Base-by-base conservation (phyloP, 257 asterid genomes). In the Leptodermis oblonga region DNA sequence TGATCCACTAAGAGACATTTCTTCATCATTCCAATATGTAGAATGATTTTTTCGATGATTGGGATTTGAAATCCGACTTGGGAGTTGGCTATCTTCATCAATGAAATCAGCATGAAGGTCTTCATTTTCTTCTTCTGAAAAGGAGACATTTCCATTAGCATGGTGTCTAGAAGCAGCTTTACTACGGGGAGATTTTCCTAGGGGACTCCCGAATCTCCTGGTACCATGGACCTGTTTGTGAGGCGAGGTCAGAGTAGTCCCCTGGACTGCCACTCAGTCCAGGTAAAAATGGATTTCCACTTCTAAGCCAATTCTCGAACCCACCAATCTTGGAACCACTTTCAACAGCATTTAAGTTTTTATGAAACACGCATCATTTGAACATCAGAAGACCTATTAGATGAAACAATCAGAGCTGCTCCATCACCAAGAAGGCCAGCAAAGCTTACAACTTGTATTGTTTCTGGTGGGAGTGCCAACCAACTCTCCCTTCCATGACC, bases 1-100 rank as follows among this genome's bases (percentile, higher is more conserved):
- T 31, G 98, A 87, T 78, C 90, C 99, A 67, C 98, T 94, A 80
- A 86, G 98, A 70, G 87, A 87, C 85, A 80, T 79, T 66, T 87
- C 91, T 70, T 81, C 98, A 73, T 81, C 79, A 66, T 72, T 84
- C 77, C 83, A 84, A 69, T 74, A 83, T 46, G 86, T 82, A 59
- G 87, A 83, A 70, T 80, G 82, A 66, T 72, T 85, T 79, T 88
- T 85, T 77, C 80, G 81, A 76, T 70, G 88, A 73, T 80, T 80
- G 58, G 88, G 84, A 69, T 72, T 87, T 53, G 93, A 81, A 74
- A 89, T 80, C 70, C 99, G 95, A 78, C 99, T 94, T 30, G 99
- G 99, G 74, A 94, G 95, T 84, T 94, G 99, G 78, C 99, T 94
- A 79, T 94, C 99, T 89, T 94, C 99, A 30, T 94, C 99, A 65